phyloP scores from a whole-genome alignment of 192 early-diverging fungal species.

The Pilobolus umbonatus region DNA sequence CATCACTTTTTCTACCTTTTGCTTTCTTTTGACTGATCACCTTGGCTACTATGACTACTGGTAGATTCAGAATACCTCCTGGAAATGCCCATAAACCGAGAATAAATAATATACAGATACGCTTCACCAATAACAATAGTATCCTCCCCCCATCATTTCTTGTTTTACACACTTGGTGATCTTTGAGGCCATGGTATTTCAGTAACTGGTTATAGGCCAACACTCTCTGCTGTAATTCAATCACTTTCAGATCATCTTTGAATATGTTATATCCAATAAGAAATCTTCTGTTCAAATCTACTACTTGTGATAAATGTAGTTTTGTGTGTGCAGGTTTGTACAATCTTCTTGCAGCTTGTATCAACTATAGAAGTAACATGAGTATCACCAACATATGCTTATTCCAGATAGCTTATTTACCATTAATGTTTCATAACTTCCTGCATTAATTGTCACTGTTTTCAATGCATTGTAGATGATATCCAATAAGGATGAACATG shows the following conservation, averaged over 20 bases:
- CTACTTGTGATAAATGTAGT: constrained; percentile 77
- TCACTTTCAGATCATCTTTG: constrained; percentile 77
- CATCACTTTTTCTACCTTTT: constrained; percentile 28
- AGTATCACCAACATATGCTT: not conserved
- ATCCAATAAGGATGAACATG: constrained; percentile 76
- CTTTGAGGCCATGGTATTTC: constrained; percentile 88
- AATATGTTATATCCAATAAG: constrained; percentile 77
- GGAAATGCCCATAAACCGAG: constrained; percentile 80
- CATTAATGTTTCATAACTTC: constrained; percentile 91
- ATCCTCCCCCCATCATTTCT: constrained; percentile 60
- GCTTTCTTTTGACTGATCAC: constrained; percentile 52
- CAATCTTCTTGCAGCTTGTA: constrained; percentile 90
- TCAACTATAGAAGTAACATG: constrained; percentile 43
- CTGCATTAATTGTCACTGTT: constrained; percentile 87
- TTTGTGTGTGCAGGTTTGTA: constrained; percentile 86
- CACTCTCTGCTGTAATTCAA: constrained; percentile 71
- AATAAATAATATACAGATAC: constrained; percentile 63
- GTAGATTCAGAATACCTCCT: constrained; percentile 60
- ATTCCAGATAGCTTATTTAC: constrained; percentile 30
- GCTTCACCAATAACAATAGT: constrained; percentile 62
- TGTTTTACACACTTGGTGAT: constrained; percentile 92
- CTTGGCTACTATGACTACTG: constrained; percentile 49
- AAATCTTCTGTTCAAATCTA: constrained; percentile 88
- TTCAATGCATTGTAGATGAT: constrained; percentile 75
- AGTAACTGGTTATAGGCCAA: constrained; percentile 85